phyloP scores from a whole-genome alignment of 1,284 basidiomycete genomes.

The Papiliotrema fonsecae region DNA sequence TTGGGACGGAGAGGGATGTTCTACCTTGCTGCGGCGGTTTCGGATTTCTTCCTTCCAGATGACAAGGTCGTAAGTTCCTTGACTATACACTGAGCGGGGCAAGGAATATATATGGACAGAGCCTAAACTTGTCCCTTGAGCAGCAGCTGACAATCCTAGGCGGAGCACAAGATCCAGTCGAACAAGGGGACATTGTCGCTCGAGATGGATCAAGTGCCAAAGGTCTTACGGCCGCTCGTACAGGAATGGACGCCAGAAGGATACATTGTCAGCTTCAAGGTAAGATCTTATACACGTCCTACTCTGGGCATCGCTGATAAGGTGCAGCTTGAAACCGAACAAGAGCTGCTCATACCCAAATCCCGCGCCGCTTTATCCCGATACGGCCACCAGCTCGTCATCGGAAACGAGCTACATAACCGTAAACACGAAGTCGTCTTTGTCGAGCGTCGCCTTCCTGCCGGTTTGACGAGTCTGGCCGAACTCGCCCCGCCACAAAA shows the following conservation, averaged over 20 bases:
- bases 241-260: conserved; percentile 89
- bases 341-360: conserved; percentile 78
- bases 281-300: conserved; percentile 35
- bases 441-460: conserved; percentile 51
- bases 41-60: conserved; percentile 92
- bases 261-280: conserved; percentile 96
- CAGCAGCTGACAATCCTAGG: conserved; percentile 52
- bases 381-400: conserved; percentile 95
- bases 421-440: conserved; percentile 91
- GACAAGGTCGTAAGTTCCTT: conserved; percentile 77
- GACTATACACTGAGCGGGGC: no score
- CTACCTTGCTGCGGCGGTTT: conserved; percentile 95
- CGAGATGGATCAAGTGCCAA: conserved; percentile 99
- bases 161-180: conserved; percentile 97
- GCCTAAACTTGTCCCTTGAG: not conserved
- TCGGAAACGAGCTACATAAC: conserved; percentile 86
- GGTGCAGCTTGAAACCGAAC: conserved; percentile 93
- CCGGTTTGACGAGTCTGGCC: conserved; percentile 1
- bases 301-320: not conserved
- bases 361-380: conserved; percentile 78
- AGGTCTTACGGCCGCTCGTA: conserved; percentile 87
- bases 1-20: conserved; percentile 76
- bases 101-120: no score
- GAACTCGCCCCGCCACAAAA: conserved; percentile 25
- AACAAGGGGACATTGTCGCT: conserved; percentile 86